phyloP scores from a whole-genome alignment of 2,329 filamentous ascomycete genomes.

The Macrophomina tecta region DNA sequence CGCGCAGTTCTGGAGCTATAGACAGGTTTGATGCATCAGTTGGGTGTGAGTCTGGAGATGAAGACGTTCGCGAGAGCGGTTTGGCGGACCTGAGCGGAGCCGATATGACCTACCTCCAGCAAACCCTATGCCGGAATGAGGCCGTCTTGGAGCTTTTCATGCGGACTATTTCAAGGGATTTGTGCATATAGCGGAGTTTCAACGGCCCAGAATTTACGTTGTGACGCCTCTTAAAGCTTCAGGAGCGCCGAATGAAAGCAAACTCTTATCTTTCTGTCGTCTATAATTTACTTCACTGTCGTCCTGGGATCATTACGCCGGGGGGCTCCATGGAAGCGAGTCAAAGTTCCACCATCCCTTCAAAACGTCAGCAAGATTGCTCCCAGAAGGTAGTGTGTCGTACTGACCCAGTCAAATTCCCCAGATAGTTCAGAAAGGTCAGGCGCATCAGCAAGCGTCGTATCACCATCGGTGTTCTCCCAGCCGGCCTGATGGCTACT shows the following conservation, averaged over 20 bases:
- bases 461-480: not conserved
- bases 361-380: not conserved
- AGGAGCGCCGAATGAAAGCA: too few relatives aligned
- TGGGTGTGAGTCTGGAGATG: not conserved
- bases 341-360: conserved; percentile 10
- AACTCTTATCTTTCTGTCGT: too few relatives aligned
- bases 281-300: too few relatives aligned
- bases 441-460: not conserved
- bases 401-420: conserved; percentile 5
- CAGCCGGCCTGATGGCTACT: not conserved
- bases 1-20: too few relatives aligned
- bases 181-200: not conserved
- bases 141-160: not conserved
- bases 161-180: not conserved
- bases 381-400: not conserved
- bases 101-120: not conserved
- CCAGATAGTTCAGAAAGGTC: not conserved
- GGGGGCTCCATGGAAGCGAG: conserved; percentile 1
- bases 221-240: too few relatives aligned
- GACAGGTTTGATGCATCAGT: not conserved
- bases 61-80: not conserved
- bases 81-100: not conserved
- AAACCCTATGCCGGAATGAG: not conserved
- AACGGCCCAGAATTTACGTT: not conserved
- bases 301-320: not conserved